Conservation (phyloP, 192 early-diverging fungal species). For the Coemansia sp. region DNA sequence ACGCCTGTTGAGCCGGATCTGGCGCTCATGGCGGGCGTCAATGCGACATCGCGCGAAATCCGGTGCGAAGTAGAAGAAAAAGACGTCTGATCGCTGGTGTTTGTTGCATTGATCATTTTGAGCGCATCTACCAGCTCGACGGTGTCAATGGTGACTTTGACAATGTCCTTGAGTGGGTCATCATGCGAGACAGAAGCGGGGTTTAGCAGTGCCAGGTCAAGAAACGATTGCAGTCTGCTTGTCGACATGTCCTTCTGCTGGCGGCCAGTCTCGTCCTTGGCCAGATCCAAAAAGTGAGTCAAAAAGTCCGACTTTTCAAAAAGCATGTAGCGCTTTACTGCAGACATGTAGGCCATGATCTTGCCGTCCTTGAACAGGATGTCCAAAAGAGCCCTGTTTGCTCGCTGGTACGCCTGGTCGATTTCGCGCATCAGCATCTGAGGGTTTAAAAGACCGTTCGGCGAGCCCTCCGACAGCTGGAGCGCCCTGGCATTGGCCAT, state of each 20-base stretch:
- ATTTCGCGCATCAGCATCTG: constrained; percentile 63
- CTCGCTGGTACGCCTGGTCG: constrained; percentile 81
- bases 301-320: constrained; percentile 93
- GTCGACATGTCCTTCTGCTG: constrained; percentile 58
- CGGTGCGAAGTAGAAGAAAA: constrained; percentile 6
- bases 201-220: constrained; percentile 87
- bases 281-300: constrained; percentile 91
- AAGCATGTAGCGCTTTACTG: constrained; percentile 90
- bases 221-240: constrained; percentile 74
- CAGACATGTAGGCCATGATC: constrained; percentile 75
- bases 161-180: constrained; percentile 84
- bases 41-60: neutral
- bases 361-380: constrained; percentile 77
- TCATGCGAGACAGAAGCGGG: constrained; percentile 77
- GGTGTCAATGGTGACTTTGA: constrained; percentile 77
- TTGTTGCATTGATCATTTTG: constrained; percentile 16
- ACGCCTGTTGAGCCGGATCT: neutral
- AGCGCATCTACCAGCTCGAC: constrained; percentile 60
- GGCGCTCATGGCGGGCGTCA: neutral
- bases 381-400: constrained; percentile 83
- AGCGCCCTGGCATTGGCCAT: neutral
- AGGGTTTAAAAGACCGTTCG: constrained; percentile 35
- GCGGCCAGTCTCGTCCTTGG: constrained; percentile 56
- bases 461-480: constrained; percentile 6
- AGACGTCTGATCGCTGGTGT: constrained; percentile 2